Conservation (phyloP, 75 land plant species). For the Isoetes taiwanensis region DNA sequence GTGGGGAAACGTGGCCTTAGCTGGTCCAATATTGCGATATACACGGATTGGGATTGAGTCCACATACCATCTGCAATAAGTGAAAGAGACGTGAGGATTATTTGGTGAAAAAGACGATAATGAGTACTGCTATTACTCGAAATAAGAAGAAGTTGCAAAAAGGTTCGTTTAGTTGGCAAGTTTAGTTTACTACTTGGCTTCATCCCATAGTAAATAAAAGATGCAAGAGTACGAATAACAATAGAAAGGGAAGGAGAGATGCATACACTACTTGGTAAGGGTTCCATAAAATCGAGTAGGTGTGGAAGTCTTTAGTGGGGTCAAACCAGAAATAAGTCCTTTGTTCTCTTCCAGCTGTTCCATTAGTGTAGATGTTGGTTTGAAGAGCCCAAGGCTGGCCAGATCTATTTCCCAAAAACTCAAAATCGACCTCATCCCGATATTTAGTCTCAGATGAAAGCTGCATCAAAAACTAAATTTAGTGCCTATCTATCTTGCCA, state of each 20-base stretch:
- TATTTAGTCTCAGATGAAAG: conserved; percentile 16
- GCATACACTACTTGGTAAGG: conserved; percentile 28
- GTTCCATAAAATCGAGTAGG: conserved; percentile 38
- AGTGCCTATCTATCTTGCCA: no score
- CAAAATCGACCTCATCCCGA: conserved; percentile 42
- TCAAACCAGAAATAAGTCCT: conserved; percentile 41
- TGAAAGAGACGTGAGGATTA: background rate
- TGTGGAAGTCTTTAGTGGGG: conserved; percentile 35
- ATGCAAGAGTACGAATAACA: background rate
- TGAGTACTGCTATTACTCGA: no score
- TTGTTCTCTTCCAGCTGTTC: conserved; percentile 31
- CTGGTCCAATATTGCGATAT: conserved; percentile 13
- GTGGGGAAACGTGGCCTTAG: conserved; percentile 10
- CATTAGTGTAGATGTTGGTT: conserved; percentile 31
- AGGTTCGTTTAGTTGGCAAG: no score
- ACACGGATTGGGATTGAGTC: conserved; percentile 16
- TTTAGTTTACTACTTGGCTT: no score
- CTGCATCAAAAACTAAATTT: conserved; percentile 11
- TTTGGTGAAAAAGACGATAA: background rate
- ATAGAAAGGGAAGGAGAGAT: background rate
- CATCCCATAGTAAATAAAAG: no score
- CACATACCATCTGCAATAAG: conserved; percentile 12
- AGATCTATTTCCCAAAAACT: conserved; percentile 36
- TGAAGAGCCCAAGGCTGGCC: conserved; percentile 39
- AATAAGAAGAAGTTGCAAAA: no score